Evolutionary conservation across 768 basidiomycete species (phyloP).

Genomic region (Crassisporium funariophilum): DNA sequence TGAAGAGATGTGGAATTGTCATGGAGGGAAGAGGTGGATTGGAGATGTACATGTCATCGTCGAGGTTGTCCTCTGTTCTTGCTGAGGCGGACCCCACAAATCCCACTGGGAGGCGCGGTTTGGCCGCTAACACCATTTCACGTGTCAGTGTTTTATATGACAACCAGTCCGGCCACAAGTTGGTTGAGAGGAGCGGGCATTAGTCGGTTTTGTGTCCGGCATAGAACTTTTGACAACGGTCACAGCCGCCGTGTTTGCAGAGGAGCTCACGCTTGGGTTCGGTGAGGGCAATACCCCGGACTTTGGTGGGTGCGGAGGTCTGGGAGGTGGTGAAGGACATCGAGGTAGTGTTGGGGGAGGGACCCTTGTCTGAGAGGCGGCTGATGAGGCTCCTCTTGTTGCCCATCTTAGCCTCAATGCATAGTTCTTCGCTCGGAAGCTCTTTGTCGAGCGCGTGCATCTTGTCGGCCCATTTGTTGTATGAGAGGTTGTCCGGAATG

Average conservation of each 20-base stretch:
- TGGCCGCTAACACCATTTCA: neutral
- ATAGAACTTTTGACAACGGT: conserved; percentile 15
- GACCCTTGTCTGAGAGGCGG: neutral
- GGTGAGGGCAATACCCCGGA: too few species aligned
- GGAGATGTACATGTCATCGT: conserved; percentile 5
- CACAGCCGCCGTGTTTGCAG: conserved; percentile 16
- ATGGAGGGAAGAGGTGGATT: conserved; percentile 2
- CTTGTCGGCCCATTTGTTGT: neutral
- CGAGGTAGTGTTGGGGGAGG: neutral
- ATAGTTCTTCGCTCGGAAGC: too few species aligned
- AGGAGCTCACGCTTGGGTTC: too few species aligned
- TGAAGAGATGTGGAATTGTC: neutral
- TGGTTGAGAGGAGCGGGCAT: conserved; percentile 8
- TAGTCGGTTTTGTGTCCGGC: conserved; percentile 8
- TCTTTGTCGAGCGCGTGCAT: neutral
- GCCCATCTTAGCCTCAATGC: neutral
- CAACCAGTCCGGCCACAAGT: conserved; percentile 6
- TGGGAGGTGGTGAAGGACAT: conserved; percentile 1
- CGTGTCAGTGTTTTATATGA: conserved; percentile 10
- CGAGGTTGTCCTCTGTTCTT: neutral
- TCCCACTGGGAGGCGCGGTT: neutral
- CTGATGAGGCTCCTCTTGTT: neutral
- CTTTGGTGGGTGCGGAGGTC: conserved; percentile 10
- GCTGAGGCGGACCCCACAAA: neutral
- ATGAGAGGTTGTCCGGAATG: neutral